Base-by-base conservation (phyloP, 257 asterid species). In the Nyctanthes arbortristis region DNA sequence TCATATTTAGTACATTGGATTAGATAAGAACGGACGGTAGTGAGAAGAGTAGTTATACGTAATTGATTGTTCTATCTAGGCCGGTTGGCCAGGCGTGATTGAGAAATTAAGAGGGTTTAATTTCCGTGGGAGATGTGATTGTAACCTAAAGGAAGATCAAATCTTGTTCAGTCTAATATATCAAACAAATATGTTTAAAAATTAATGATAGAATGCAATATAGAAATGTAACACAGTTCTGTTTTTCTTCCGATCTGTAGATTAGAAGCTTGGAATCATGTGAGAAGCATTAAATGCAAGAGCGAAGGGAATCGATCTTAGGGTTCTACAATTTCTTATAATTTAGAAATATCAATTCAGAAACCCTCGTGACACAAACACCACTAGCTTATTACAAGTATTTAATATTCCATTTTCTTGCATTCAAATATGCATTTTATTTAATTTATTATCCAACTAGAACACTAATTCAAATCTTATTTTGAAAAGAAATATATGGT, bases 181-280 rank as follows among this genome's bases (percentile, higher is more conserved):
- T 2, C 1, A 52, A 10, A 7, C 11, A 24, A 1, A 30, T 7
- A 7, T 52, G 24, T 14, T 61, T 11, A 32, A 33, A 22, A 61
- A 61, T 18, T 61, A 20, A 1, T 61, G 39, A 32, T 40, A 22
- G 71, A 70, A 56, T 52, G 73, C 56, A 60, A 35, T 76, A 79
- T 70, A 69, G 39, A 76, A 76, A 65, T 72, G 80, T 43, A 28
- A 29, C 63, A 76, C 63, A 73, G 79, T 84, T 78, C 72, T 82
- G 88, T 87, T 83, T 76, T 75, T 71, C 90, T 84, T 68, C 93
- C 93, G 96, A 88, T 84, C 73, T 75, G 90, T 77, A 84, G 87
- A 87, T 76, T 83, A 77, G 85, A 85, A 86, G 94, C 79, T 89
- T 85, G 92, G 88, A 89, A 92, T 86, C 96, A 89, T 86, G 98